A percentile compares a stretch with the other conserved stretches of the same genome.
phyloP scores from a whole-genome alignment of 257 asterid genomes.

The Voacanga thouarsii region DNA sequence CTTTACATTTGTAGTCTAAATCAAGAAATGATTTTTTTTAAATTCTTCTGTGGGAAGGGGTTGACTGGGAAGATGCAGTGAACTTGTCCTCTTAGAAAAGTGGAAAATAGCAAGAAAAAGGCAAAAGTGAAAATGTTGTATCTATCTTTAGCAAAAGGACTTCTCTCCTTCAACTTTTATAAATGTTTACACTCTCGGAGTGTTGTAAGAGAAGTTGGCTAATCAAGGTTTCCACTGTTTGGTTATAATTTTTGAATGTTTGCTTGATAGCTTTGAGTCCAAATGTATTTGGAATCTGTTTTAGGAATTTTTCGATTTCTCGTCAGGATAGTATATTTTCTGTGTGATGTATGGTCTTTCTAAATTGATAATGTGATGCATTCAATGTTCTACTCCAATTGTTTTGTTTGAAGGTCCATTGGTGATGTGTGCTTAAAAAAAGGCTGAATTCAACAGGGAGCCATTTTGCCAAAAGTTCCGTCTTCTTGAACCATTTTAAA shows the following conservation, averaged over 20 bases:
- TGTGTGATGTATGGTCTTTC: background rate
- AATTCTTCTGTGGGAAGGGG: background rate
- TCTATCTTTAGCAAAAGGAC: background rate
- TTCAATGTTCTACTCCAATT: conserved; percentile 1
- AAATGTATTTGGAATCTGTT: background rate
- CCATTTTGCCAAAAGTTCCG: conserved; percentile 70
- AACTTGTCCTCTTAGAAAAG: no score
- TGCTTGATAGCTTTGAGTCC: background rate
- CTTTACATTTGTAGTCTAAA: background rate
- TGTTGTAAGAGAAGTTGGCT: background rate
- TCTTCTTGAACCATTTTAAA: conserved; percentile 56
- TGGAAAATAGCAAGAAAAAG: no score
- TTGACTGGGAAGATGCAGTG: background rate
- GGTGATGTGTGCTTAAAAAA: conserved; percentile 76
- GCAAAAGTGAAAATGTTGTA: background rate
- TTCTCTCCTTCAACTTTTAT: background rate
- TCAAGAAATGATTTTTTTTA: background rate
- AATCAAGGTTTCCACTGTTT: background rate
- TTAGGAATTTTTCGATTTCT: background rate
- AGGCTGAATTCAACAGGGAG: conserved; percentile 70
- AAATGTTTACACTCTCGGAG: background rate
- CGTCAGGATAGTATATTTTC: background rate
- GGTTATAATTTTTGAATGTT: background rate
- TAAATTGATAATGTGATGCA: background rate
- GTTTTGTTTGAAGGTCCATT: conserved; percentile 57